Base-by-base conservation (phyloP, 192 early-diverging fungal species). In the Thoreauomyces humboldtii region DNA sequence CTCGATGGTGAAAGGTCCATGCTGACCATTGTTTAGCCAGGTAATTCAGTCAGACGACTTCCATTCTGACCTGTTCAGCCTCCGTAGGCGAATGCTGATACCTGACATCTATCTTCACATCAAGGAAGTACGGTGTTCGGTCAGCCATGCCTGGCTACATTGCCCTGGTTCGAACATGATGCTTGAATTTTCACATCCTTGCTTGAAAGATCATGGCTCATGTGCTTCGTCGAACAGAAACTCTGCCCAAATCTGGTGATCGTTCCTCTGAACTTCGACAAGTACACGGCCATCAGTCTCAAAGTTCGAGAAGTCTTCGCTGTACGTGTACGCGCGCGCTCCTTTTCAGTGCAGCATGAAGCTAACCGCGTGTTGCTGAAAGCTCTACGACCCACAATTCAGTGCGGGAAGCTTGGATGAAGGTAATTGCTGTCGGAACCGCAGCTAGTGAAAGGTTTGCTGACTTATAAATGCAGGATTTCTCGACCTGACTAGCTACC, bases 141-240 rank as follows among this genome's bases (percentile, higher is more conserved):
- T 80, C 79, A 33, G 88, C 79, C 9, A 87, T 89, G 86, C 86
- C 88, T 5, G 79, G 81, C 1, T 87, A 73, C 53, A 83, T 84
- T 36, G 82, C 82, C 0, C 29, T 45, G 66, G 66, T 68, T 52
- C 35, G 63, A 34, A 21, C 3, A 52, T 50, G 25, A 15, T 15
- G n/a, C n/a, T n/a, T n/a, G n/a, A n/a, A n/a, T n/a, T n/a, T n/a
- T n/a, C n/a, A n/a, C n/a, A n/a, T n/a, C n/a, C n/a, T n/a, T n/a
- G n/a, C n/a, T n/a, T n/a, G n/a, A n/a, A n/a, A n/a, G n/a, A n/a
- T n/a, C n/a, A n/a, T n/a, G n/a, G n/a, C n/a, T n/a, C n/a, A n/a
- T n/a, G n/a, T n/a, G n/a, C n/a, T n/a, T n/a, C n/a, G n/a, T n/a
- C n/a, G n/a, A n/a, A n/a, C n/a, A n/a, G 33, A 80, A 76, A 28